A percentile compares a stretch with the other conserved stretches of the same genome.
Conservation (phyloP, 208 protist species). For the Crithidia mellificae region DNA sequence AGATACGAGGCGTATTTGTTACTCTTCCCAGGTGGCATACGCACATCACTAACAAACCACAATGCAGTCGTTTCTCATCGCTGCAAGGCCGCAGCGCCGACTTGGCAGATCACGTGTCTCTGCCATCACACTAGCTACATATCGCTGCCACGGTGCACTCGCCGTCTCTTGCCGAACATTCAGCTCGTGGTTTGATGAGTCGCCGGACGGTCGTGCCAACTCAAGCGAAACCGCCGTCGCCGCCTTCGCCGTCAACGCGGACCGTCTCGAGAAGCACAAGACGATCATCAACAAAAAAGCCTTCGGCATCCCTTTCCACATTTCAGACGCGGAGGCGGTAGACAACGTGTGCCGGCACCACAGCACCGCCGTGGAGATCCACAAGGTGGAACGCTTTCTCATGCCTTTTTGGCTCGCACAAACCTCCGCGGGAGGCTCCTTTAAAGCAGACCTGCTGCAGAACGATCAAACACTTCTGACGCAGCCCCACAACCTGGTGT, state of each 20-base stretch:
- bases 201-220: constrained; percentile 18
- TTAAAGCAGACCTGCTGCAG: constrained; percentile 79
- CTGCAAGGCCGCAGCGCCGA: not conserved
- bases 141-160: not conserved
- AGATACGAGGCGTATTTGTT: not conserved
- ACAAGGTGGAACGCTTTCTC: constrained; percentile 71
- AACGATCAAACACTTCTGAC: constrained; percentile 77
- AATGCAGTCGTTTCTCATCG: no score
- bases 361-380: constrained; percentile 61
- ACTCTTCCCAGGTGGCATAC: not conserved
- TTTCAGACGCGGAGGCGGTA: constrained; percentile 71
- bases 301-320: constrained; percentile 81
- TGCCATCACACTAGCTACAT: not conserved
- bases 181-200: constrained; percentile 67
- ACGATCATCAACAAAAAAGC: constrained; percentile 73
- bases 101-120: not conserved
- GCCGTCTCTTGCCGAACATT: constrained; percentile 34
- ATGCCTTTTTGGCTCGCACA: constrained; percentile 86
- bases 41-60: no score
- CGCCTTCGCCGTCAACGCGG: constrained; percentile 68
- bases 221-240: constrained; percentile 37
- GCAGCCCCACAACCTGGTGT: constrained; percentile 78
- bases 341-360: constrained; percentile 83
- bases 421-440: constrained; percentile 72
- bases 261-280: constrained; percentile 60